A percentile compares a stretch with the other conserved stretches of the same genome.
These are phyloP conservation scores for Citrus sinensis DNA, from an alignment of 345 rosid species.

Conservation along the genomic window DNA sequence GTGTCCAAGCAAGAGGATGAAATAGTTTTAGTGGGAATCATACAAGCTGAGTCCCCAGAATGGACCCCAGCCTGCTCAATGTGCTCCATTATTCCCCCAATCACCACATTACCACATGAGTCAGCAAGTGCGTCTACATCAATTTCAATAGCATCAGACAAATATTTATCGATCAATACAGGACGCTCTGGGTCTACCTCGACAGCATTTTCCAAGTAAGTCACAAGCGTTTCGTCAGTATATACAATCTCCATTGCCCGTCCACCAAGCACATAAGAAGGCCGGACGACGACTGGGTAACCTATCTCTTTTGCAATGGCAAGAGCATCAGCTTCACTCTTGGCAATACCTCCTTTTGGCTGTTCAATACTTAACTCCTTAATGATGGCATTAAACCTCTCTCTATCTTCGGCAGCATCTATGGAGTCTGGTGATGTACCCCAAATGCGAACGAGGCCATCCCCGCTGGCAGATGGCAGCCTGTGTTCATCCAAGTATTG, in stretches of 20 bases:
- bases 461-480: slow-evolving; percentile 63
- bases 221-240: slow-evolving; percentile 67
- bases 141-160: slow-evolving; percentile 87
- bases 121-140: slow-evolving; percentile 92
- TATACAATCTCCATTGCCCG: slow-evolving; percentile 96
- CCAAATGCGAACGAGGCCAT: slow-evolving; percentile 79
- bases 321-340: slow-evolving; percentile 83
- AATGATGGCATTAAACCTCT: slow-evolving; percentile 82
- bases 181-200: slow-evolving; percentile 94
- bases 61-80: slow-evolving; percentile 98
- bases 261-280: slow-evolving; percentile 95
- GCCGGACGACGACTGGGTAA: slow-evolving; percentile 93
- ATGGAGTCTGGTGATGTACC: slow-evolving; percentile 96
- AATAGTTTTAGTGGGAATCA: slow-evolving; percentile 80
- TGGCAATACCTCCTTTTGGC: slow-evolving; percentile 97
- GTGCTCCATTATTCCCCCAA: slow-evolving; percentile 99
- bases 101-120: slow-evolving; percentile 72
- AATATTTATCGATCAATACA: slow-evolving; percentile 81
- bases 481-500: slow-evolving; percentile 68
- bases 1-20: slow-evolving; percentile 67
- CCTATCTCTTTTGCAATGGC: slow-evolving; percentile 78
- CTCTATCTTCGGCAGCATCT: slow-evolving; percentile 96
- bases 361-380: slow-evolving; percentile 80
- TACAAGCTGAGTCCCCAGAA: slow-evolving; percentile 97
- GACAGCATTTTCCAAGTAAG: slow-evolving; percentile 86